phyloP scores from a whole-genome alignment of 2,329 filamentous ascomycete genomes.

The Stagonosporopsis vannaccii region DNA sequence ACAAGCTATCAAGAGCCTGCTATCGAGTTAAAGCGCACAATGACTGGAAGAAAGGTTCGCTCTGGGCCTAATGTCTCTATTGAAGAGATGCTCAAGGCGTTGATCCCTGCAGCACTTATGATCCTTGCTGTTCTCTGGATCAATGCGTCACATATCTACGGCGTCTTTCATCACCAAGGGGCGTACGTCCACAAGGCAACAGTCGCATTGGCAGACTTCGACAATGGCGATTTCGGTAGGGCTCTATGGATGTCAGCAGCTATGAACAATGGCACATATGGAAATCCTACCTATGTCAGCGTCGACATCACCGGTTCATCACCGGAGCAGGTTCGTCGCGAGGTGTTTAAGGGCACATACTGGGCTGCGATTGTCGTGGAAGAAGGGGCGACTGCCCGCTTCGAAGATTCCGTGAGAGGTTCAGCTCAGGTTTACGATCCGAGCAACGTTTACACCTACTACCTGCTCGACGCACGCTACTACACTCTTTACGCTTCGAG shows the following conservation, averaged over 20 bases:
- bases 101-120: slow-evolving; percentile 20
- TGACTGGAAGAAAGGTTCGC: slow-evolving; percentile 5
- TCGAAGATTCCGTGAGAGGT: slow-evolving; percentile 21
- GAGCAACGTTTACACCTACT: slow-evolving; percentile 20
- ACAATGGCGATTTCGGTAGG: slow-evolving; percentile 18
- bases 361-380: slow-evolving; percentile 22
- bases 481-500: slow-evolving; percentile 16
- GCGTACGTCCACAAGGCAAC: slow-evolving; percentile 16
- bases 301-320: slow-evolving; percentile 12
- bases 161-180: slow-evolving; percentile 17
- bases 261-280: slow-evolving; percentile 20
- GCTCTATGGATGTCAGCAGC: slow-evolving; percentile 17
- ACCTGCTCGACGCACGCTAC: slow-evolving; percentile 15
- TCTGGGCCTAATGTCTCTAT: slow-evolving; percentile 5
- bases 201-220: slow-evolving; percentile 24
- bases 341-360: slow-evolving; percentile 23
- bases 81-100: slow-evolving; percentile 17
- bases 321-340: slow-evolving; percentile 15
- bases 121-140: slow-evolving; percentile 23
- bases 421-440: slow-evolving; percentile 15
- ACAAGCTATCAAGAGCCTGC: slow-evolving; percentile 8
- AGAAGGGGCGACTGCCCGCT: slow-evolving; percentile 15
- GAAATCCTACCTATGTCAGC: slow-evolving; percentile 21
- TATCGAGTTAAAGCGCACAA: slow-evolving; percentile 10
- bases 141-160: slow-evolving; percentile 22